Percentiles rank a stretch among this genome's conserved stretches.
Evolutionary conservation across 805 yeast species (phyloP).

Genomic region (Saccharomycodes ludwigii): DNA sequence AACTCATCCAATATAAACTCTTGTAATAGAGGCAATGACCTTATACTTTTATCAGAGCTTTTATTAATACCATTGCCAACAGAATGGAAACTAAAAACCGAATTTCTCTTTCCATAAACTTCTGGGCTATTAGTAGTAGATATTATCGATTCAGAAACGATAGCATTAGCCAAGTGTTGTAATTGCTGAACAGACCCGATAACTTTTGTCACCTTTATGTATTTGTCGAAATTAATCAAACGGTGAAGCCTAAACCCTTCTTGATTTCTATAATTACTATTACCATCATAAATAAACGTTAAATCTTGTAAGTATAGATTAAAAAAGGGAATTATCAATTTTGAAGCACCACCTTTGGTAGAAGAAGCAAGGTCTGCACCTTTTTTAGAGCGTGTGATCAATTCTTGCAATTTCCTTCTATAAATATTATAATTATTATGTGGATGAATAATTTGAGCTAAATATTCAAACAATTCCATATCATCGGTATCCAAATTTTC

Average conservation of each 20-base stretch:
- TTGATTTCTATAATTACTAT: conserved; percentile 52
- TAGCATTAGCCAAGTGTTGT: conserved; percentile 29
- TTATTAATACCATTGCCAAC: conserved; percentile 12
- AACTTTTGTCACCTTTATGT: conserved; percentile 51
- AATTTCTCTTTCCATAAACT: conserved; percentile 15
- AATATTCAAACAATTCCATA: conserved; percentile 46
- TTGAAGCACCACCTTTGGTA: conserved; percentile 5
- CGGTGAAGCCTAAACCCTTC: conserved; percentile 32
- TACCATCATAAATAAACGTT: conserved; percentile 76
- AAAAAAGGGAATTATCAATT: conserved; percentile 64
- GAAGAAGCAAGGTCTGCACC: too few relatives aligned
- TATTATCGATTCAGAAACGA: too few relatives aligned
- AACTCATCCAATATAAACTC: conserved; percentile 53
- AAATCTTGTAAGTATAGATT: conserved; percentile 66
- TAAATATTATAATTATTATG: conserved; percentile 61
- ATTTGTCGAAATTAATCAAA: conserved; percentile 63
- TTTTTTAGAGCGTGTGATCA: conserved; percentile 13
- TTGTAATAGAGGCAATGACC: conserved; percentile 26
- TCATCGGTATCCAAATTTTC: conserved; percentile 44
- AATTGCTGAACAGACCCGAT: conserved; percentile 55
- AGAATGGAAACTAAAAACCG: conserved; percentile 15
- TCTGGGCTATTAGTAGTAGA: too few relatives aligned
- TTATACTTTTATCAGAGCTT: conserved; percentile 17
- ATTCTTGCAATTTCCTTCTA: conserved; percentile 46
- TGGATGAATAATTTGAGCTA: conserved; percentile 61